Evolutionary conservation across 768 basidiomycete genomes (phyloP).

Genomic region (Mycena filopes): DNA sequence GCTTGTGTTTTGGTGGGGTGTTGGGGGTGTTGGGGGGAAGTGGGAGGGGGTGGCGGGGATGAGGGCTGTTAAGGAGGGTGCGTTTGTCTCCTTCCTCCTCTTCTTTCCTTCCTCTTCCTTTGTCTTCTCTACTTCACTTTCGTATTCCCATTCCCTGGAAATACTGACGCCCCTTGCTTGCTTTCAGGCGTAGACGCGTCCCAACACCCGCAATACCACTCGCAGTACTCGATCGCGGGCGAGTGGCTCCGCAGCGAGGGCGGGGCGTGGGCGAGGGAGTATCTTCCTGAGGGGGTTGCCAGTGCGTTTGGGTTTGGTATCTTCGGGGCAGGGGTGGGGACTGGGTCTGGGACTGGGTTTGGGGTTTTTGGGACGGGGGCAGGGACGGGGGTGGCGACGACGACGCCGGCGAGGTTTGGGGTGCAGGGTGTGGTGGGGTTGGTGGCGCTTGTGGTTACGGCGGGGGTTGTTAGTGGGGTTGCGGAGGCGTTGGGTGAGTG

Average conservation of each 20-base stretch:
- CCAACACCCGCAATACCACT: constrained; percentile 16
- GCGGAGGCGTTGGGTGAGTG: constrained; percentile 92
- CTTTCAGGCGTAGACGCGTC: neutral
- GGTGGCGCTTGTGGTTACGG: constrained; percentile 49
- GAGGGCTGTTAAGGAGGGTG: constrained; percentile 32
- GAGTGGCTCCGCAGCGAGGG: constrained; percentile 25
- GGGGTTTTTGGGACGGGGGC: too few relatives aligned
- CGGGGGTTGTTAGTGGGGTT: constrained; percentile 84
- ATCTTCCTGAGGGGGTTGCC: constrained; percentile 41
- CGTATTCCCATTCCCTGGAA: too few relatives aligned
- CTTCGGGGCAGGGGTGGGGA: neutral
- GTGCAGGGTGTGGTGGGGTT: constrained; percentile 62
- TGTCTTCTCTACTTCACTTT: too few relatives aligned
- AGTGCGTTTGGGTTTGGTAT: too few relatives aligned
- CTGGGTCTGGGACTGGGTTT: neutral
- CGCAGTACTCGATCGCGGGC: constrained; percentile 34
- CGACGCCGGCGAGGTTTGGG: constrained; percentile 29
- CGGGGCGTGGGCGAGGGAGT: constrained; percentile 27
- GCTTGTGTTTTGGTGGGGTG: constrained; percentile 30
- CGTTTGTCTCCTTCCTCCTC: neutral
- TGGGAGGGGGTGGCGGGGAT: constrained; percentile 32
- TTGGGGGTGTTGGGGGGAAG: constrained; percentile 15
- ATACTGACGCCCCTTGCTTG: too few relatives aligned
- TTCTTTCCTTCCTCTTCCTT: too few relatives aligned
- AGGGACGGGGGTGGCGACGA: constrained; percentile 1